Conservation (phyloP, 2,329 filamentous ascomycete species). For the Aspergillus nomiae region DNA sequence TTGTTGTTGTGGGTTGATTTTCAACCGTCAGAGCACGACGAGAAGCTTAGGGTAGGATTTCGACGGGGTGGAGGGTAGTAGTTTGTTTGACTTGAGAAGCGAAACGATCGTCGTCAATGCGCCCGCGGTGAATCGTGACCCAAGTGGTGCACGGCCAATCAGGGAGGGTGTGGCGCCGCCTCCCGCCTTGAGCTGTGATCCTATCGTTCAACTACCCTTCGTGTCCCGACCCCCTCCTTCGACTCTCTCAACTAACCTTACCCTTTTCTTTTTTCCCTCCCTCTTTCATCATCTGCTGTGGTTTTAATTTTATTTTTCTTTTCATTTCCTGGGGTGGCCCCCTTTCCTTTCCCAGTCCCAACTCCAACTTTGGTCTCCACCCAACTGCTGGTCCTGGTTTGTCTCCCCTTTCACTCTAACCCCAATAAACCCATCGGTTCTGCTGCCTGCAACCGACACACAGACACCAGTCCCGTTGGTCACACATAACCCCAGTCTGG, state of each 20-base stretch:
- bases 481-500: constrained; percentile 19
- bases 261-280: not conserved
- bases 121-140: constrained; percentile 4
- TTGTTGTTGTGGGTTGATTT: not conserved
- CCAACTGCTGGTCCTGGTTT: constrained; percentile 13
- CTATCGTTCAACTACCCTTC: constrained; percentile 2
- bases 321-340: constrained; percentile 16
- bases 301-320: constrained; percentile 3
- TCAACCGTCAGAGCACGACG: not conserved
- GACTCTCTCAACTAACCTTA: constrained; percentile 4
- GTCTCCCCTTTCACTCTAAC: constrained; percentile 8
- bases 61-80: not conserved
- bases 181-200: constrained; percentile 11
- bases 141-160: constrained; percentile 15
- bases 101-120: not conserved
- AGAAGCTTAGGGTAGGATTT: not conserved
- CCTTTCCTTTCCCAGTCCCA: constrained; percentile 9
- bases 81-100: not conserved
- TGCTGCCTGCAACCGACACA: constrained; percentile 11
- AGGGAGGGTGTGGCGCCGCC: constrained; percentile 15
- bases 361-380: constrained; percentile 21
- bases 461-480: constrained; percentile 18
- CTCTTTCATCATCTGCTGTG: constrained; percentile 6
- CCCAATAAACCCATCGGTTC: constrained; percentile 17
- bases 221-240: not conserved